Percentiles rank a stretch among this genome's conserved stretches.
Conservation (phyloP, 2,329 filamentous ascomycete genomes). For the Tolypocladium guangdongense region DNA sequence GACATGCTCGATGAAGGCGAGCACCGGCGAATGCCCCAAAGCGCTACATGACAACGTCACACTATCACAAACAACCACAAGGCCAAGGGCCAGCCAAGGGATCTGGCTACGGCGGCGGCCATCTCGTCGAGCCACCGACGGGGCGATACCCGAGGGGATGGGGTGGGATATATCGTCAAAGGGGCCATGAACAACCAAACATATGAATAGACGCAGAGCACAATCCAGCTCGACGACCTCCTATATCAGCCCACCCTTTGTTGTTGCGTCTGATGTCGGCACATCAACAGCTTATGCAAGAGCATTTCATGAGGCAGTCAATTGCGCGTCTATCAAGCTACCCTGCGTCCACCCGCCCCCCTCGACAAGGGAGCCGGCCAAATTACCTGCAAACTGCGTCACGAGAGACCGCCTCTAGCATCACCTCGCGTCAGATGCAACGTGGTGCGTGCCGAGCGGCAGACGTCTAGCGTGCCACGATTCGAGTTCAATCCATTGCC, state of each 20-base stretch:
- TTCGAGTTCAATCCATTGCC: conserved; percentile 1
- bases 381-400: background rate
- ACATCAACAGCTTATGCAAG: background rate
- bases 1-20: background rate
- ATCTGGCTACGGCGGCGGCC: background rate
- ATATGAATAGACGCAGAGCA: background rate
- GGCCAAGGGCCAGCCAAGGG: background rate
- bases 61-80: background rate
- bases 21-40: background rate
- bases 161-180: background rate
- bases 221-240: background rate
- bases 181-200: background rate
- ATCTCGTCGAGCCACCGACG: background rate
- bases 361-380: background rate
- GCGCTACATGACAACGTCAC: background rate
- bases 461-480: conserved; percentile 4
- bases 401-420: background rate
- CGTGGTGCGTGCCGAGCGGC: conserved; percentile 1
- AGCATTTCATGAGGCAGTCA: background rate
- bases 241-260: too few species aligned
- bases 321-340: conserved; percentile 8
- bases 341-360: background rate
- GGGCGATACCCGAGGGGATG: background rate
- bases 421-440: background rate
- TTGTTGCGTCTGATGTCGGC: background rate